Evolutionary conservation across 2,329 filamentous ascomycete species (phyloP), one percentile per base, ranked within the genome.

Genomic region (Pseudocercospora pini-densiflorae): DNA sequence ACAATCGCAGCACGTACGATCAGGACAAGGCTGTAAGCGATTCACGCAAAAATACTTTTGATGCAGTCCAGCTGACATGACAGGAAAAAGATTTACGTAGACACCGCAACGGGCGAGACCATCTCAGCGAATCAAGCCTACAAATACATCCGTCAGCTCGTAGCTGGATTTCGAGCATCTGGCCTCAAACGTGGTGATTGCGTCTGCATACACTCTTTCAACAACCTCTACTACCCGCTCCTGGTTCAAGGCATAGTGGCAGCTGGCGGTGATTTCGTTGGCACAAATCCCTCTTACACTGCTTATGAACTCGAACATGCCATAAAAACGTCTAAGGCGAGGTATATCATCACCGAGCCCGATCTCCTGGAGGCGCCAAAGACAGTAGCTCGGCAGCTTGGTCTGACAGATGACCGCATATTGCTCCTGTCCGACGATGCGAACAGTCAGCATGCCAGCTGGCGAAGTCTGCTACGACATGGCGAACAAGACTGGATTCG

Each of bases 131-230:
- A 27, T 23, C 51, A 55, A 29, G 51, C 51, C 8, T 76, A 77
- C 43, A 73, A 51, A 6, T 70, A 82, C 5, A 77, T 86, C 36
- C 79, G 81, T 21, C 79, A 81, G 64, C 75, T 87, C 29, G 80
- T 82, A 49, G 84, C 83, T 16, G 85, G 85, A 0, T 78, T 87
- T 47, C 78, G 76, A 23, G 78, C 75, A 16, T 78, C 80, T 40
- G 85, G 85, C 0, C 68, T 86, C 10, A 70, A 80, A 62, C 72
- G 76, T 31, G 84, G 84, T 23, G 84, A 87, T 67, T 83, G 81
- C 63, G 81, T 87, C 16, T 82, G 82, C 59, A 78, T 87, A 40
- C 82, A 86, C 67, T 83, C 84, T 0, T 86, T 87, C 77, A 87
- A 87, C 74, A 81, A 86, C 73, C 59, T 70, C 33, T 63, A 68